These are phyloP conservation scores for Metschnikowia sp. DNA, from an alignment of 805 yeast species.

Conservation along the genomic window DNA sequence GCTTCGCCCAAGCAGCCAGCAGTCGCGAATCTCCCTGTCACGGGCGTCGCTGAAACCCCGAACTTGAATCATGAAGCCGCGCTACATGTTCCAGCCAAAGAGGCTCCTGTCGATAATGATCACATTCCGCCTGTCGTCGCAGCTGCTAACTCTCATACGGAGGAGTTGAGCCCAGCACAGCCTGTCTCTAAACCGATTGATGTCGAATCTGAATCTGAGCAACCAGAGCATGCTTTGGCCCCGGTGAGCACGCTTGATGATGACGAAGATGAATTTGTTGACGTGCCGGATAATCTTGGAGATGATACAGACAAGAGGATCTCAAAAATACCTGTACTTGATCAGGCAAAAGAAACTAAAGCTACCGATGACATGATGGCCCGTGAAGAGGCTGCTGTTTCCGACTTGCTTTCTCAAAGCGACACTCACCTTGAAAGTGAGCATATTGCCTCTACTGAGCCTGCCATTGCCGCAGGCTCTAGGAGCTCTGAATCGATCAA, in stretches of 20 bases:
- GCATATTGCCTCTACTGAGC: not conserved
- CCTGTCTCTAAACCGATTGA: too few relatives aligned
- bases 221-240: not conserved
- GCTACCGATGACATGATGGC: not conserved
- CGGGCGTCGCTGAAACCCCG: too few relatives aligned
- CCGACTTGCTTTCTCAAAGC: too few relatives aligned
- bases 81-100: too few relatives aligned
- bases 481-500: not conserved
- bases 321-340: constrained; percentile 2
- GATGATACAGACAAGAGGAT: constrained; percentile 6
- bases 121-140: too few relatives aligned
- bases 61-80: too few relatives aligned
- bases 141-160: too few relatives aligned
- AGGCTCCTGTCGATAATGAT: too few relatives aligned
- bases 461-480: not conserved
- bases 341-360: not conserved
- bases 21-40: too few relatives aligned
- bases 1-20: too few relatives aligned
- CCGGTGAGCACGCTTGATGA: constrained; percentile 1
- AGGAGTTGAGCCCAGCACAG: too few relatives aligned
- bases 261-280: constrained; percentile 14
- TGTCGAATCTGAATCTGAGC: too few relatives aligned
- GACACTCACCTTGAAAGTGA: not conserved
- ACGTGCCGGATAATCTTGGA: constrained; percentile 14
- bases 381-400: not conserved